These are phyloP conservation scores for Mucor sp. DNA, from an alignment of 371 early-diverging fungal genomes.

Conservation along the genomic window DNA sequence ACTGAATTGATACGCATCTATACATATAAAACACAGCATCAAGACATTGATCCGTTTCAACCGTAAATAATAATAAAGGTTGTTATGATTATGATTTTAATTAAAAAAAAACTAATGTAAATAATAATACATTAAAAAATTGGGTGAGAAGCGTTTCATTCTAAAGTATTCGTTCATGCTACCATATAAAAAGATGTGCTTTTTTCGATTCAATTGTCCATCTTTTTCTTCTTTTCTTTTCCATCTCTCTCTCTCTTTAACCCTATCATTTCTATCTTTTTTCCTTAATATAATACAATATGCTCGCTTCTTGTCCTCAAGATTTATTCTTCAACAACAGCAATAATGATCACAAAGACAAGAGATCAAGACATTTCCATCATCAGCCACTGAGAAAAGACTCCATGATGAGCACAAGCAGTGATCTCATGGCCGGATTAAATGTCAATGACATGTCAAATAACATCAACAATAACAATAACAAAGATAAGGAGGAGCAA, in stretches of 20 bases:
- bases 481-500: conserved; percentile 48
- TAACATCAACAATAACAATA: conserved; percentile 2
- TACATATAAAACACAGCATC: neutral
- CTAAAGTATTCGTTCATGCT: neutral
- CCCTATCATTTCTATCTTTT: neutral
- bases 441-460: conserved; percentile 8
- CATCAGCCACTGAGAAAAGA: conserved; percentile 24
- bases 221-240: conserved; percentile 7
- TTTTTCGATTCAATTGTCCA: neutral
- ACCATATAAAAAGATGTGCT: neutral
- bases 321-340: conserved; percentile 29
- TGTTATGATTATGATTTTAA: conserved; percentile 13
- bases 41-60: neutral
- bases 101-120: conserved; percentile 19
- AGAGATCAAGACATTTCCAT: conserved; percentile 11
- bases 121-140: conserved; percentile 9
- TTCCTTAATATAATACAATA: neutral
- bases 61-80: neutral
- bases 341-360: conserved; percentile 11
- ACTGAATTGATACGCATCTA: neutral
- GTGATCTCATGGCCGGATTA: conserved; percentile 13
- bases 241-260: neutral
- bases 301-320: conserved; percentile 35
- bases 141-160: conserved; percentile 16
- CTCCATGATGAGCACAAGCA: conserved; percentile 16